A percentile compares a stretch with the other conserved stretches of the same genome.
phyloP scores from a whole-genome alignment of 2,329 filamentous ascomycete genomes.

The Thielaviopsis punctulata region DNA sequence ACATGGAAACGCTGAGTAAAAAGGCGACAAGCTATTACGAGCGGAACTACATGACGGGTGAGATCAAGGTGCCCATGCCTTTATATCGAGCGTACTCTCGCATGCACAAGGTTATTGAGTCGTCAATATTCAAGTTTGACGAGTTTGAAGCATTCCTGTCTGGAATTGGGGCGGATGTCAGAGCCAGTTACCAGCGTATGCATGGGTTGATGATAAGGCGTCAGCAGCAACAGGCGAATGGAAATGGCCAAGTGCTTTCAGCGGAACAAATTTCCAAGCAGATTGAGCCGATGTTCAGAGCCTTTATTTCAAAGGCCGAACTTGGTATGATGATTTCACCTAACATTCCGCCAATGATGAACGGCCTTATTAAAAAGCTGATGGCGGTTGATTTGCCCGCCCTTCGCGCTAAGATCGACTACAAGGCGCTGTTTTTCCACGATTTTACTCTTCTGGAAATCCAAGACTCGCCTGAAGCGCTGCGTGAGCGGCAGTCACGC shows the following conservation, averaged over 20 bases:
- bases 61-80: slow-evolving; percentile 28
- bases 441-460: slow-evolving; percentile 55
- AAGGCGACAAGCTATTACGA: slow-evolving; percentile 35
- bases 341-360: slow-evolving; percentile 29
- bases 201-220: slow-evolving; percentile 3
- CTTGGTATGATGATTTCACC: slow-evolving; percentile 33
- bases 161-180: slow-evolving; percentile 29
- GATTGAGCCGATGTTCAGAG: slow-evolving; percentile 27
- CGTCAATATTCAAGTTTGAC: slow-evolving; percentile 37
- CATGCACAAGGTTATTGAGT: slow-evolving; percentile 33
- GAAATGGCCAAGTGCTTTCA: slow-evolving; percentile 11
- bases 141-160: slow-evolving; percentile 47
- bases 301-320: slow-evolving; percentile 32
- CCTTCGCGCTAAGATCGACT: slow-evolving; percentile 43
- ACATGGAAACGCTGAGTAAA: slow-evolving; percentile 34
- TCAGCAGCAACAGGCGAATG: slow-evolving; percentile 9
- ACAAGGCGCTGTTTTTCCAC: slow-evolving; percentile 52
- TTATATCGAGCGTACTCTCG: slow-evolving; percentile 40
- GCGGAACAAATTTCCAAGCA: slow-evolving; percentile 21
- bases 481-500: slow-evolving; percentile 22
- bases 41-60: slow-evolving; percentile 22
- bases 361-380: slow-evolving; percentile 44
- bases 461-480: slow-evolving; percentile 32
- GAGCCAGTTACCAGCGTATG: slow-evolving; percentile 22
- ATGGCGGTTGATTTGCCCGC: slow-evolving; percentile 41